Percentiles rank a stretch among this genome's conserved stretches.
phyloP scores from a whole-genome alignment of 75 land plant genomes.

The Isoetes taiwanensis region DNA sequence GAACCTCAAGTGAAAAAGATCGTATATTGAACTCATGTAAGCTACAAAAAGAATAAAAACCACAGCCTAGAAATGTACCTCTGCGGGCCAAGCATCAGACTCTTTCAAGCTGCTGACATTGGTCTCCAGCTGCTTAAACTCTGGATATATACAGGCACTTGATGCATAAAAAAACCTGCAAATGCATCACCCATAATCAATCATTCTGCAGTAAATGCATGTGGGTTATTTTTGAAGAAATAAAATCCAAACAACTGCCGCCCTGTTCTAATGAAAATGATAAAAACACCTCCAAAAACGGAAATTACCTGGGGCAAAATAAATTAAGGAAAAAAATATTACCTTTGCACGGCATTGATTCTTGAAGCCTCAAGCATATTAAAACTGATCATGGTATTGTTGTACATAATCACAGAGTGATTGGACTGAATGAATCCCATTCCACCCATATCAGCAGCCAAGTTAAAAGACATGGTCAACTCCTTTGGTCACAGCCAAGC shows the following conservation, averaged over 20 bases:
- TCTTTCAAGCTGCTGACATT: conserved; percentile 77
- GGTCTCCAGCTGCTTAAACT: conserved; percentile 86
- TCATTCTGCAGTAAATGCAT: not conserved
- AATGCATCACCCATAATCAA: not conserved
- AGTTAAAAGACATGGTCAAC: conserved; percentile 79
- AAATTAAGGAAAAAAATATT: not conserved
- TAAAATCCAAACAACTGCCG: not conserved
- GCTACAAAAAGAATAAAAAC: not conserved
- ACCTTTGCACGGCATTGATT: conserved; percentile 80
- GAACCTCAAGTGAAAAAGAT: not conserved
- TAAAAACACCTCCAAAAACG: not conserved
- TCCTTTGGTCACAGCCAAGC: conserved; percentile 58
- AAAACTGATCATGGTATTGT: conserved; percentile 96
- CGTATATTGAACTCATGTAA: not conserved
- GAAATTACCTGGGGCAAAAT: not conserved
- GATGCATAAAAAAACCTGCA: conserved; percentile 89
- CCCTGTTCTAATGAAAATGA: not conserved
- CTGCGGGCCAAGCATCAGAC: conserved; percentile 95
- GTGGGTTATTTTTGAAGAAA: not conserved
- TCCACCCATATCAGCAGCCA: conserved; percentile 96
- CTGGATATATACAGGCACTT: conserved; percentile 89
- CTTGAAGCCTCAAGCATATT: conserved; percentile 87
- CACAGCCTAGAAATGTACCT: conserved; percentile 31
- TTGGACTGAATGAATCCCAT: conserved; percentile 95
- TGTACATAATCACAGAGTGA: conserved; percentile 88